These are phyloP conservation scores for Hibiscus syriacus DNA, from an alignment of 345 rosid species.

Conservation along the genomic window DNA sequence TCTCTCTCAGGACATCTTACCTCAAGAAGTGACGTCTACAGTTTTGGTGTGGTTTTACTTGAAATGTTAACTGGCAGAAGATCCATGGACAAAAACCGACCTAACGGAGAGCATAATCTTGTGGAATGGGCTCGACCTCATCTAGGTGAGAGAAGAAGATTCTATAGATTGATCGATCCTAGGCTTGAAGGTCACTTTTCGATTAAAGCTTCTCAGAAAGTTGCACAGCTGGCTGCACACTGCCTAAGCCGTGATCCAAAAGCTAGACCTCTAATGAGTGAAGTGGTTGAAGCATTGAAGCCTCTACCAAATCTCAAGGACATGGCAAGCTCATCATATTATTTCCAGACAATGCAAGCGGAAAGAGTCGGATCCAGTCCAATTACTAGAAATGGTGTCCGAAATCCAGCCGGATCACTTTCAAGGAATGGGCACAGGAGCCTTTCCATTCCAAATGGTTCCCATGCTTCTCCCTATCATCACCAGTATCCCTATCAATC, in stretches of 20 bases:
- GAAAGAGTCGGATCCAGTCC: slow-evolving; percentile 38
- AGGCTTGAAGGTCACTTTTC: slow-evolving; percentile 79
- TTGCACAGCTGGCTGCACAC: slow-evolving; percentile 67
- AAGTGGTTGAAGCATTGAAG: slow-evolving; percentile 60
- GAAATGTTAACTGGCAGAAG: slow-evolving; percentile 75
- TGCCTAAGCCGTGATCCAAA: slow-evolving; percentile 81
- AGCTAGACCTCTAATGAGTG: slow-evolving; percentile 78
- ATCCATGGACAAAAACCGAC: slow-evolving; percentile 78
- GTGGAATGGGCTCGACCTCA: slow-evolving; percentile 86
- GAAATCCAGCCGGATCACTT: slow-evolving; percentile 31
- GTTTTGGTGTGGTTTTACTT: slow-evolving; percentile 75
- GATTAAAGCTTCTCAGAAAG: slow-evolving; percentile 72
- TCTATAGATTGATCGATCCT: slow-evolving; percentile 69
- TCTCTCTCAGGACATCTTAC: slow-evolving; percentile 62
- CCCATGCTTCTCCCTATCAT: slow-evolving; percentile 57
- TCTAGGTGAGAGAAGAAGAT: slow-evolving; percentile 70
- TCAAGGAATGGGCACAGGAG: slow-evolving; percentile 66
- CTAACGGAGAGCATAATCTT: slow-evolving; percentile 70
- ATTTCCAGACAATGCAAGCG: slow-evolving; percentile 66
- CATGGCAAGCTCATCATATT: slow-evolving; percentile 78
- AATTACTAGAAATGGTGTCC: slow-evolving; percentile 30
- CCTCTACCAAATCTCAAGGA: slow-evolving; percentile 70
- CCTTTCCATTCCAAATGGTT: slow-evolving; percentile 72
- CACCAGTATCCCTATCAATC: slow-evolving; percentile 53
- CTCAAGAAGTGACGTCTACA: slow-evolving; percentile 77